Base-by-base conservation (phyloP, 1,284 basidiomycete genomes). In the Porphyrellus sp. region DNA sequence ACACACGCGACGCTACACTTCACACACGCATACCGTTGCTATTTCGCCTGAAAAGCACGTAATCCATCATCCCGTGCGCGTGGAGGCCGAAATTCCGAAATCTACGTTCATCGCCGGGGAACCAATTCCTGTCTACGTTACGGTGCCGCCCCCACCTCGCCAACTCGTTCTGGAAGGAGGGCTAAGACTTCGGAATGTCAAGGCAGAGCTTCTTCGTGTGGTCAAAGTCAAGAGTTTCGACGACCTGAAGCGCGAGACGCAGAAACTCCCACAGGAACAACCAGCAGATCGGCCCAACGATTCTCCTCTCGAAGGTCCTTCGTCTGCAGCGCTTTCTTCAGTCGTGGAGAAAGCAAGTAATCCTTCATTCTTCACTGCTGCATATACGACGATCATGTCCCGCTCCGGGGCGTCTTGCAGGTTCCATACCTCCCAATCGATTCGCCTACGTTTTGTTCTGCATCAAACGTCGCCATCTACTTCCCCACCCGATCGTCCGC, bases 351-450 rank as follows among this genome's bases (percentile, higher is more conserved):
- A 74, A 46, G 52, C 63, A 20, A 46, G 56, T 18, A 59, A 70
- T 11, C 68, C 70, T 3, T 53, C 65, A 61, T 18, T 70, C 69
- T 53, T 57, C 63, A n/a, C 74, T 16, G 71, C 75, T 8, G 53
- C 51, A 16, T 69, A 76, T 55, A 74, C 73, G 54, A 77, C 75
- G 7, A 74, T 83, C 44, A 69, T 91, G 27, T 83, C 86, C 3
- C 79, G 85, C 12, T 89, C 89, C 15, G 89, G 89, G 34, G 86
- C 86, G 30, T 82, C 86, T 28, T 91, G 89, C 70, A 82, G 86
- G 38, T 86, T 91, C 60, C 88, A 91, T 62, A 80, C 83, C 1
- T 78, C 81, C 33, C 77, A 77, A 18, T 73, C 86, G 2, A 77
- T 91, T 43, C 82, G 78, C 50, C 71, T 91, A 27, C 83, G 89